phyloP scores from a whole-genome alignment of 768 basidiomycete genomes.

The Russula abietina region DNA sequence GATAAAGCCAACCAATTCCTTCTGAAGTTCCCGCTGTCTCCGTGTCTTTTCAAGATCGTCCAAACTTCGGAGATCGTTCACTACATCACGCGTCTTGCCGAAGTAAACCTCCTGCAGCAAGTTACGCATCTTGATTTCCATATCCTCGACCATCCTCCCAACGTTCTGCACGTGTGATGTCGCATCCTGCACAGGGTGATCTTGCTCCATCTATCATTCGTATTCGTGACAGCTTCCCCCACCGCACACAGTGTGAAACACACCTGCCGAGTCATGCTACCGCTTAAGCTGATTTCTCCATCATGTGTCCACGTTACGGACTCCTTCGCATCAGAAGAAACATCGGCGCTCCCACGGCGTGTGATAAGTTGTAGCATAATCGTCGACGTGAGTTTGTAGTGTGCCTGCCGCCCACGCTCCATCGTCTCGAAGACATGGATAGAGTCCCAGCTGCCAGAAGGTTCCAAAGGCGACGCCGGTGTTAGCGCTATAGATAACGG shows the following conservation, averaged over 20 bases:
- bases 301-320: conserved; percentile 47
- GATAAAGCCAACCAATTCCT: conserved; percentile 83
- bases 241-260: background rate
- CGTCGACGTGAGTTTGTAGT: conserved; percentile 96
- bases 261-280: conserved; percentile 98
- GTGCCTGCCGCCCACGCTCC: conserved; percentile 88
- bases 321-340: conserved; percentile 33
- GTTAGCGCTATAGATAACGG: conserved; percentile 46
- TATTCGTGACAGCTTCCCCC: background rate
- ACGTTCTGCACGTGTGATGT: conserved; percentile 88
- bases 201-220: conserved; percentile 71
- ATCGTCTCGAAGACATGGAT: conserved; percentile 95
- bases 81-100: conserved; percentile 93
- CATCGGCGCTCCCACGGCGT: conserved; percentile 29
- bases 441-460: conserved; percentile 93
- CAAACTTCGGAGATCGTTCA: conserved; percentile 83
- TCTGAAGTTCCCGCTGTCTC: conserved; percentile 79
- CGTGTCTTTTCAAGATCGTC: conserved; percentile 80
- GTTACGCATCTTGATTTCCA: conserved; percentile 99
- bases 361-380: conserved; percentile 90
- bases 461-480: conserved; percentile 48
- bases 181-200: conserved; percentile 71
- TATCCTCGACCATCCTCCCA: conserved; percentile 96
- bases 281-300: conserved; percentile 80
- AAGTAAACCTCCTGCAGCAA: conserved; percentile 92